phyloP scores from a whole-genome alignment of 345 rosid genomes.

The Brassica napus region DNA sequence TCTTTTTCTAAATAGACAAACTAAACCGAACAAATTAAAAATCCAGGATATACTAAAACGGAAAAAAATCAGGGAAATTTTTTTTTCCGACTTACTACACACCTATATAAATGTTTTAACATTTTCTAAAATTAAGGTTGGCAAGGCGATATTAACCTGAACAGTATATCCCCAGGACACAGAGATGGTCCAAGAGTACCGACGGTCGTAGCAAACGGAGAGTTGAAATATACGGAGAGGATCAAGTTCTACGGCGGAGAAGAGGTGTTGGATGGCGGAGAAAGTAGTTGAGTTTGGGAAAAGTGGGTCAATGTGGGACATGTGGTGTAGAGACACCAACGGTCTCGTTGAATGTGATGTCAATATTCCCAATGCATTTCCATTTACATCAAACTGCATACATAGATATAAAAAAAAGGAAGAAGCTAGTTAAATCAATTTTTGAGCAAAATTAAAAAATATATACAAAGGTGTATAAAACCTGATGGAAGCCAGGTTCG shows the following conservation, averaged over 20 bases:
- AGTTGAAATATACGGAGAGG: slow-evolving; percentile 67
- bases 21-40: neutral
- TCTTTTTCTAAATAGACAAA: neutral
- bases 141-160: slow-evolving; percentile 43
- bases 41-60: neutral
- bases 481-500: slow-evolving; percentile 98
- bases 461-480: slow-evolving; percentile 20
- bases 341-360: slow-evolving; percentile 75
- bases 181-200: slow-evolving; percentile 80
- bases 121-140: too few relatives aligned
- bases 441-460: neutral
- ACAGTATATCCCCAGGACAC: slow-evolving; percentile 87
- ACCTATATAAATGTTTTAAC: too few relatives aligned
- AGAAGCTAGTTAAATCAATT: neutral
- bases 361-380: slow-evolving; percentile 68
- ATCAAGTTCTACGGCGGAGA: slow-evolving; percentile 56
- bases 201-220: slow-evolving; percentile 78
- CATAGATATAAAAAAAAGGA: neutral
- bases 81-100: too few relatives aligned
- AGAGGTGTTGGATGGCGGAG: slow-evolving; percentile 53
- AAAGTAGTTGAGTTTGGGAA: slow-evolving; percentile 68
- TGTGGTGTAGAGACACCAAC: slow-evolving; percentile 74
- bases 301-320: slow-evolving; percentile 58
- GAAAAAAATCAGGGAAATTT: too few relatives aligned
- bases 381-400: slow-evolving; percentile 65